Evolutionary conservation across 169 alveolate species (phyloP).

Genomic region (Perkinsus olseni): DNA sequence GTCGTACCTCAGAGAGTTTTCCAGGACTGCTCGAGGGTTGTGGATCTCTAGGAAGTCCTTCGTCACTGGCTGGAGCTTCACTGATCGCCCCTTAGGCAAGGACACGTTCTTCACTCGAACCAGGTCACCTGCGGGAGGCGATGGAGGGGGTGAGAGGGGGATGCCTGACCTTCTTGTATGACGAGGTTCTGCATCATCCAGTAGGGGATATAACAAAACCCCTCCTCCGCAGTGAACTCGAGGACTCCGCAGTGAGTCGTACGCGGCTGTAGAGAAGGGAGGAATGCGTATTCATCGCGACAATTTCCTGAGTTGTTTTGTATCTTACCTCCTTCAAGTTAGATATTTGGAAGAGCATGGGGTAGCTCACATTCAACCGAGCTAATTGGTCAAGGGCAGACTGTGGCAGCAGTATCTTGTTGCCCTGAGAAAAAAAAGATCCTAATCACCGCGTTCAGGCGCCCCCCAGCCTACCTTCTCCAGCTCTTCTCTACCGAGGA

Average conservation of each 20-base stretch:
- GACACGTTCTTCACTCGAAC: conserved; percentile 60
- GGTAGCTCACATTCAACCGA: conserved; percentile 58
- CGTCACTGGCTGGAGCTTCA: conserved; percentile 73
- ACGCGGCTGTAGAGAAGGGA: conserved; percentile 8
- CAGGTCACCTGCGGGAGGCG: conserved; percentile 36
- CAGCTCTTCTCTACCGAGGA: conserved; percentile 54
- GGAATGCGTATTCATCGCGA: background rate
- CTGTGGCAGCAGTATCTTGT: conserved; percentile 50
- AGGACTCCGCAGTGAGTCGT: conserved; percentile 78
- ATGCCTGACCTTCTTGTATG: conserved; percentile 55
- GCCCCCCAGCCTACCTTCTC: conserved; percentile 31
- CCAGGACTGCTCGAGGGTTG: conserved; percentile 76
- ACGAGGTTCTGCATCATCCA: conserved; percentile 77
- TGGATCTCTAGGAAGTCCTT: conserved; percentile 73
- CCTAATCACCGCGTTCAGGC: background rate
- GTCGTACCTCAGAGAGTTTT: conserved; percentile 28
- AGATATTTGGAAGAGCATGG: conserved; percentile 51
- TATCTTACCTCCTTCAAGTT: conserved; percentile 20
- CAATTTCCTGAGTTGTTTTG: background rate
- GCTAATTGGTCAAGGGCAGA: conserved; percentile 55
- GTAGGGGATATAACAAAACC: conserved; percentile 73
- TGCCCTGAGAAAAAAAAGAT: conserved; percentile 5
- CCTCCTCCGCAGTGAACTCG: conserved; percentile 84
- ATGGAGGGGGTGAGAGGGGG: background rate
- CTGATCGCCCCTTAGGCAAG: conserved; percentile 70